Evolutionary conservation across 2,329 filamentous ascomycete genomes (phyloP), one percentile per base, ranked within the genome.

Genomic region (Alternaria brassicae): DNA sequence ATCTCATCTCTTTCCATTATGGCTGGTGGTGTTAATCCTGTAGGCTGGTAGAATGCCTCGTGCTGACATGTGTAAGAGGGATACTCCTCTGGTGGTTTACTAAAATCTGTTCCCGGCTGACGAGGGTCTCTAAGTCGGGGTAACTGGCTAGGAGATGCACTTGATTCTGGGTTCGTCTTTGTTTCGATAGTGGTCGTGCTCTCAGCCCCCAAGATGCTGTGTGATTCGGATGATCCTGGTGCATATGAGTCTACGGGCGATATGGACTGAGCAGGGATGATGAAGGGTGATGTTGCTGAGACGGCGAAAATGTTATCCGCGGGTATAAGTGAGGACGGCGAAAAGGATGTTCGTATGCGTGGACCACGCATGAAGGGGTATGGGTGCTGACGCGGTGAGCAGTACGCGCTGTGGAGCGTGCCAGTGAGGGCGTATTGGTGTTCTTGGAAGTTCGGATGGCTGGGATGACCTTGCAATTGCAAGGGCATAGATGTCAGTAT

Each of bases 61-160:
- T 75, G 73, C 45, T 76, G 75, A n/a, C 74, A 66, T 8, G 71
- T 61, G 56, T 72, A 79, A 10, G 66, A 70, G 36, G 60, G 52
- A 59, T 75, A 78, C 53, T 79, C 76, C 49, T 78, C 75, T 12
- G 77, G 77, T 30, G 79, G 75, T 27, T 74, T 75, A 66, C 75
- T 81, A 27, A 84, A 70, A 58, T 84, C 81, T 12, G 81, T 81
- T 5, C 80, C 81, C 9, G 82, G 80, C n/a, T 82, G 65, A 17
- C 84, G 71, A 17, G 84, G 73, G 69, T 84, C 81, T 42, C 82
- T 72, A 37, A 84, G 68, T 52, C 79, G 79, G 34, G 83, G 82
- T 23, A 82, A 83, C 53, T 82, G 80, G 19, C 80, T 81, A 37
- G 81, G 81, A 52, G 76, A 74, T 53, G 77, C 66, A 67, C 71